Conservation (phyloP, 768 basidiomycete species). For the Amanita subjunquillea region DNA sequence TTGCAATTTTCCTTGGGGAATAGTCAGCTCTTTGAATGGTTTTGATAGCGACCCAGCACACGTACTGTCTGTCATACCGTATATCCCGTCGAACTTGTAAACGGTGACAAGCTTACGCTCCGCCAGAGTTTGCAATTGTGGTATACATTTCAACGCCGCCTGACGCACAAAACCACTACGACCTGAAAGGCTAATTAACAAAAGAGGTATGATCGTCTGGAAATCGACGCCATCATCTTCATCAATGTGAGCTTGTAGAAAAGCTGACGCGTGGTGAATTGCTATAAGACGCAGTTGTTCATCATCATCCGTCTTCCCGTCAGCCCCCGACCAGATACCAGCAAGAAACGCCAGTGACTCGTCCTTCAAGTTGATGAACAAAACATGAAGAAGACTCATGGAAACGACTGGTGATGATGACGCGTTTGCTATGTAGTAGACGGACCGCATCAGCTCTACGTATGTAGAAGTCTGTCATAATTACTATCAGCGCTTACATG, state of each 20-base stretch:
- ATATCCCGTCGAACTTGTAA: constrained; percentile 67
- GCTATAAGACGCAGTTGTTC: constrained; percentile 39
- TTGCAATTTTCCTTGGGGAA: constrained; percentile 37
- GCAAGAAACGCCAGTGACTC: constrained; percentile 75
- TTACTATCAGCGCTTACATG: constrained; percentile 3
- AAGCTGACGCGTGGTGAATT: constrained; percentile 68
- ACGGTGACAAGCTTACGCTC: constrained; percentile 39
- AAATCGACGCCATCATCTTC: constrained; percentile 57
- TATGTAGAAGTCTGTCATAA: constrained; percentile 21
- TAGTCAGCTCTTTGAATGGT: constrained; percentile 5
- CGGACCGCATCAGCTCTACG: constrained; percentile 45
- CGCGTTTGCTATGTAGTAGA: constrained; percentile 62
- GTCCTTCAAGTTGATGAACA: constrained; percentile 62
- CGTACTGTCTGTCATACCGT: constrained; percentile 52
- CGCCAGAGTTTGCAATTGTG: constrained; percentile 28
- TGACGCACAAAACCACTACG: constrained; percentile 29
- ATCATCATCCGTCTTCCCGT: constrained; percentile 15
- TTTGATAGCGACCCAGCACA: constrained; percentile 4
- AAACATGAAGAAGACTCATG: constrained; percentile 41
- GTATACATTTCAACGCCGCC: constrained; percentile 48
- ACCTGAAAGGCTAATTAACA: constrained; percentile 53
- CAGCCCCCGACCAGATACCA: constrained; percentile 44
- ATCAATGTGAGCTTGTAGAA: constrained; percentile 61
- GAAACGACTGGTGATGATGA: constrained; percentile 39
- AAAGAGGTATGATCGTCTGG: constrained; percentile 64